Evolutionary conservation across 306 rosid genomes (phyloP), one percentile per base, ranked within the genome.

Genomic region (Gastrolobium villosum): DNA sequence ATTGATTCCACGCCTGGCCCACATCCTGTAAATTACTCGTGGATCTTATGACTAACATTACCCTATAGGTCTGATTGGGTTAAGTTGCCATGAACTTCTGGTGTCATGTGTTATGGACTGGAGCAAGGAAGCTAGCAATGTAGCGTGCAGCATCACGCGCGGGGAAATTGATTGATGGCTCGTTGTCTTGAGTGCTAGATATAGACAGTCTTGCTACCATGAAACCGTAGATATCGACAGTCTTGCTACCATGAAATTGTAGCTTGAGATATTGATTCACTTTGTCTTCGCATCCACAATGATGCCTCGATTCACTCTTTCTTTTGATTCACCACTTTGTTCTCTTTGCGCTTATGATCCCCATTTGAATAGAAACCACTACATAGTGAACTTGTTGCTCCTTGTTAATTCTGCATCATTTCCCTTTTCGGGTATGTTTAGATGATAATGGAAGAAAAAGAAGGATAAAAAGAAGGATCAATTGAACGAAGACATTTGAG

Each of bases 1-100:
- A 10, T 80, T 72, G 35, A 63, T 59, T 68, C 50, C 64, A 53
- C 30, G 64, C 76, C 70, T n/a, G 26, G 34, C 60, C 45, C 75
- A 31, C 72, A 20, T 62, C 63, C 65, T 77, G 75, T 77, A 73
- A 72, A 76, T 79, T 74, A 74, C 74, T 36, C 40, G 77, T 54
- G 83, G 74, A 50, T 75, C 72, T 6, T 4, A 15, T 61, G 15
- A 11, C 52, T 37, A 32, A 75, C 64, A 66, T 35, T 49, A 40
- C 69, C 53, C 54, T 14, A 10, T 43, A 61, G 63, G 68, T 60
- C 63, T 34, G 35, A 26, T 65, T 65, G 35, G 36, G 73, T 61
- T 61, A 36, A 50, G 3, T 40, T 57, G 28, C 63, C 62, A 39
- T 52, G 73, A 49, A 15, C 60, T 65, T 81, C 72, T 64, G 20